Conservation (phyloP, 306 rosid genomes). For the Quillaja saponaria region DNA sequence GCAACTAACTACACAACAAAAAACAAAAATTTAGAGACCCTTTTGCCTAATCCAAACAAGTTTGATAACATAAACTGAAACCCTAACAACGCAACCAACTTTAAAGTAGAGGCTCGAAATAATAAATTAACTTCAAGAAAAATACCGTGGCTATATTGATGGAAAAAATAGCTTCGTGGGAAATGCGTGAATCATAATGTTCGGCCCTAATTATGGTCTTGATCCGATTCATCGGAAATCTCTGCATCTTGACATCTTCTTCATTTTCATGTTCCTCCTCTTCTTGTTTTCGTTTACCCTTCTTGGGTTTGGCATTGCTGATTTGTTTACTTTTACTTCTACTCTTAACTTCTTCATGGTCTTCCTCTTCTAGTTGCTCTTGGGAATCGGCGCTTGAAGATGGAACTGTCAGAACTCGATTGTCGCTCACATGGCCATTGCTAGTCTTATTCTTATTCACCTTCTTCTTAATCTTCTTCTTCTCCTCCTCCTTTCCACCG, state of each 20-base stretch:
- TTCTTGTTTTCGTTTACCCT: slow-evolving; percentile 16
- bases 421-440: slow-evolving; percentile 43
- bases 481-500: slow-evolving; percentile 14
- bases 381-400: slow-evolving; percentile 41
- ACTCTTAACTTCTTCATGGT: slow-evolving; percentile 16
- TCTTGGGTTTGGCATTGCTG: slow-evolving; percentile 30
- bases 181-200: slow-evolving; percentile 53
- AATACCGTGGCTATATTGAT: slow-evolving; percentile 77
- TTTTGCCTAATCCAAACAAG: too few species aligned
- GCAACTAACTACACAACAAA: background rate
- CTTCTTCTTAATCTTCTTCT: slow-evolving; percentile 26
- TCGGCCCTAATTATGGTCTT: slow-evolving; percentile 58
- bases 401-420: background rate
- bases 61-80: background rate
- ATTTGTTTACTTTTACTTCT: slow-evolving; percentile 32
- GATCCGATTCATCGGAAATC: slow-evolving; percentile 78
- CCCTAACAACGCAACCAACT: background rate
- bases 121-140: background rate
- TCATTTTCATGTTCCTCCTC: slow-evolving; percentile 31
- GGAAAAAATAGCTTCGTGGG: slow-evolving; percentile 65
- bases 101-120: background rate
- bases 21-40: background rate
- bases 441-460: slow-evolving; percentile 21
- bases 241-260: slow-evolving; percentile 46
- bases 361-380: background rate